These are phyloP conservation scores for Tetracladium marchalianum DNA, from an alignment of 495 filamentous ascomycete species.

Conservation along the genomic window DNA sequence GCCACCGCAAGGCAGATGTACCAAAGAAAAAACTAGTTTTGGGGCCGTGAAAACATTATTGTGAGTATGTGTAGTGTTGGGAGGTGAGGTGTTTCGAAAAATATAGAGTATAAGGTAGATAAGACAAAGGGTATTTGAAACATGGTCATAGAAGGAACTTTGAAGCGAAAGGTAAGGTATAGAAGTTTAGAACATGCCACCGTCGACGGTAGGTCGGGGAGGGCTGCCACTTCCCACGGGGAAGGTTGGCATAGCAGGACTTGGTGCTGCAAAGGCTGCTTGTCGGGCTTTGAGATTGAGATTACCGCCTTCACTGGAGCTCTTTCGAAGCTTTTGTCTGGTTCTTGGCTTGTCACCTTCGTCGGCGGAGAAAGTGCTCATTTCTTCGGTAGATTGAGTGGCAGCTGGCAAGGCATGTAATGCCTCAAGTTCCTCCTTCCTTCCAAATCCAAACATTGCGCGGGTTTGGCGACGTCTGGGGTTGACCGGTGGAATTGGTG, in stretches of 20 bases:
- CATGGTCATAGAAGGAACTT: background rate
- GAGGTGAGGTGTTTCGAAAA: slow-evolving; percentile 9
- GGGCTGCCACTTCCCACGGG: slow-evolving; percentile 4
- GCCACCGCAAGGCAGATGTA: slow-evolving; percentile 12
- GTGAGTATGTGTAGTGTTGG: background rate
- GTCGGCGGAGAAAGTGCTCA: slow-evolving; percentile 20
- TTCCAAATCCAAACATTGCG: slow-evolving; percentile 35
- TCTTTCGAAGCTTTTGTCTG: slow-evolving; percentile 16
- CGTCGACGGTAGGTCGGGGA: slow-evolving; percentile 6
- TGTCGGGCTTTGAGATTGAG: slow-evolving; percentile 19
- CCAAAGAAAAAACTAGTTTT: slow-evolving; percentile 14
- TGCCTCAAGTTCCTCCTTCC: slow-evolving; percentile 11
- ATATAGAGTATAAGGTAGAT: background rate
- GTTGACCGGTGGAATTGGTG: slow-evolving; percentile 62
- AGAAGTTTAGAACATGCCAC: slow-evolving; percentile 22
- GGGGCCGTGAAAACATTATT: slow-evolving; percentile 13
- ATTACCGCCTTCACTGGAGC: slow-evolving; percentile 20
- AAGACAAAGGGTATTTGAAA: background rate
- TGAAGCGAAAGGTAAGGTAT: background rate
- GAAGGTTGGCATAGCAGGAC: slow-evolving; percentile 17
- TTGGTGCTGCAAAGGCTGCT: slow-evolving; percentile 11
- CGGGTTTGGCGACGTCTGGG: slow-evolving; percentile 54
- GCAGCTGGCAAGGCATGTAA: slow-evolving; percentile 10
- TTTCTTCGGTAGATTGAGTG: slow-evolving; percentile 17
- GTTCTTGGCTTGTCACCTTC: slow-evolving; percentile 16